Conservation (phyloP, 495 filamentous ascomycete species). For the Aspergillus homomorphus region DNA sequence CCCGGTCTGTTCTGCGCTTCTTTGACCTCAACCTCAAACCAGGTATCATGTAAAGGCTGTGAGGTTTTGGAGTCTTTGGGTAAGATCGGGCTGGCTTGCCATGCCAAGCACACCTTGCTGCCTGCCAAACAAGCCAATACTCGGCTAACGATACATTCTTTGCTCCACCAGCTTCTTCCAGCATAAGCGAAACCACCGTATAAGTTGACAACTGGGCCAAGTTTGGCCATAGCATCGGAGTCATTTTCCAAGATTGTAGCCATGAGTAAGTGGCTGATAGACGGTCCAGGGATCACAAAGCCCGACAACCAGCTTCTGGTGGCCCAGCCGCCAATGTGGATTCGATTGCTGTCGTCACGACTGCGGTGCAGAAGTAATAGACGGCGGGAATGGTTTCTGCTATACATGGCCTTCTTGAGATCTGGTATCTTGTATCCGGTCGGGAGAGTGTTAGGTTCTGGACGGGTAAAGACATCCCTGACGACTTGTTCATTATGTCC, state of each 20-base stretch:
- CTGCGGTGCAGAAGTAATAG: slow-evolving; percentile 27
- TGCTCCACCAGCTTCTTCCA: slow-evolving; percentile 79
- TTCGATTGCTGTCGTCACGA: slow-evolving; percentile 9
- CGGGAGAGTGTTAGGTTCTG: slow-evolving; percentile 4
- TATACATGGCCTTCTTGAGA: slow-evolving; percentile 32
- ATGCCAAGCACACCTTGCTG: slow-evolving; percentile 73
- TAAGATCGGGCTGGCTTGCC: slow-evolving; percentile 60
- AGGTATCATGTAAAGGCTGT: slow-evolving; percentile 52
- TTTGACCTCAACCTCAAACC: slow-evolving; percentile 59
- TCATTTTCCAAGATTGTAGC: slow-evolving; percentile 76
- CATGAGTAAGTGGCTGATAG: slow-evolving; percentile 72
- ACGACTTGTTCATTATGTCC: slow-evolving; percentile 13
- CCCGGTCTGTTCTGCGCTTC: slow-evolving; percentile 19
- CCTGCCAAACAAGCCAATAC: slow-evolving; percentile 65
- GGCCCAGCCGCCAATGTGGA: slow-evolving; percentile 63
- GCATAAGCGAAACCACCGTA: slow-evolving; percentile 75
- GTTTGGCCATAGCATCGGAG: slow-evolving; percentile 54
- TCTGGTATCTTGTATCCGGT: neutral
- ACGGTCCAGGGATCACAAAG: slow-evolving; percentile 73
- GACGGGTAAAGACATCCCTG: slow-evolving; percentile 8
- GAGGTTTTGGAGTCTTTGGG: slow-evolving; percentile 34
- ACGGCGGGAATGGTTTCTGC: slow-evolving; percentile 27
- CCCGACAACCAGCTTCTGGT: slow-evolving; percentile 76
- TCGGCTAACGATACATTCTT: slow-evolving; percentile 69
- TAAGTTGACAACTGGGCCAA: slow-evolving; percentile 69